Conservation (phyloP, 169 alveolate genomes). For the Plasmodium relictum region DNA sequence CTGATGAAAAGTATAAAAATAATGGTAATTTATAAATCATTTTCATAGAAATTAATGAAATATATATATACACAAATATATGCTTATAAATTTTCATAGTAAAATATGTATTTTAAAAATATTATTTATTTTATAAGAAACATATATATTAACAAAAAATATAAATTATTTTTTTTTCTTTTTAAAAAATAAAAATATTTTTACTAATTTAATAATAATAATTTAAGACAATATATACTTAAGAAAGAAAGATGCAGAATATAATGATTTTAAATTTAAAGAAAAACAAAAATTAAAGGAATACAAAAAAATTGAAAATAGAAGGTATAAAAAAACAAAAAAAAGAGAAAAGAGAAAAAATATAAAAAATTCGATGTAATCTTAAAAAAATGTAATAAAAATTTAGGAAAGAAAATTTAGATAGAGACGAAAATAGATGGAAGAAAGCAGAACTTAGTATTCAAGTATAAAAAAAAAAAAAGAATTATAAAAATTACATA, state of each 20-base stretch:
- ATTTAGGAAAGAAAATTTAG: constrained; percentile 55
- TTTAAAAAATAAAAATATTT: no score
- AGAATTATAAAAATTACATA: background rate
- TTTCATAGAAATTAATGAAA: background rate
- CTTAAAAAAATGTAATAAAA: background rate
- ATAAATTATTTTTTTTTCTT: no score
- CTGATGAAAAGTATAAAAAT: constrained; percentile 22
- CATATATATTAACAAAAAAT: no score
- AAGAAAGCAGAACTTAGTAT: constrained; percentile 20
- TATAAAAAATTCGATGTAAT: background rate
- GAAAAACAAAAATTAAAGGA: constrained; percentile 40
- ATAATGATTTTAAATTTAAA: constrained; percentile 23
- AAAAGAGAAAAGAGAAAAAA: background rate
- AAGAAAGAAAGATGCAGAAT: constrained; percentile 45
- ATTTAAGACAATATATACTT: constrained; percentile 22
- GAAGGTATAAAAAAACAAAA: constrained; percentile 24
- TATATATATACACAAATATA: background rate
- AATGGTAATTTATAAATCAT: constrained; percentile 18
- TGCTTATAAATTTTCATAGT: background rate
- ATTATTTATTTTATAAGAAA: no score
- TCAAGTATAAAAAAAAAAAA: constrained; percentile 25
- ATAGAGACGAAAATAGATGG: constrained; percentile 60
- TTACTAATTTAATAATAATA: background rate
- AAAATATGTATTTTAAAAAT: no score
- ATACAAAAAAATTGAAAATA: constrained; percentile 49